A percentile compares a stretch with the other conserved stretches of the same genome.
phyloP scores from a whole-genome alignment of 169 alveolate species.

The Cryptosporidium ubiquitum region DNA sequence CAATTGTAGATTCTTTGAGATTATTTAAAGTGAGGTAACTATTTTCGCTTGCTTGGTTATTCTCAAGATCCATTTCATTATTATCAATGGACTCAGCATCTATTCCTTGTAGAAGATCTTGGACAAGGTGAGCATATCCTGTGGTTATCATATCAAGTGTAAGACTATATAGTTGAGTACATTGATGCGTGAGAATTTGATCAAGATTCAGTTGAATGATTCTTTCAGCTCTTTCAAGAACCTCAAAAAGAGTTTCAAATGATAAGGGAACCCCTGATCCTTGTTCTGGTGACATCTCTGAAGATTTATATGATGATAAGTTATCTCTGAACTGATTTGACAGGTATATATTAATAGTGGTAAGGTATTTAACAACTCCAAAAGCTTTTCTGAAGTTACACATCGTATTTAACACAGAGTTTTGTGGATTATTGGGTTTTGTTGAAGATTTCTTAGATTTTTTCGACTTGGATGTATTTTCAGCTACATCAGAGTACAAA shows the following conservation, averaged over 20 bases:
- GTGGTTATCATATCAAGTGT: conserved; percentile 56
- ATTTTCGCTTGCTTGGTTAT: background rate
- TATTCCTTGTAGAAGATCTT: conserved; percentile 35
- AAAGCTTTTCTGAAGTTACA: conserved; percentile 30
- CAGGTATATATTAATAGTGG: conserved; percentile 19
- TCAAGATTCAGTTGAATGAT: background rate
- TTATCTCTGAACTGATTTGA: background rate
- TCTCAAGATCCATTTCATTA: background rate
- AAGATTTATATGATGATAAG: conserved; percentile 8
- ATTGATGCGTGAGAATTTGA: conserved; percentile 27
- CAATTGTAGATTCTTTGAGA: conserved; percentile 15
- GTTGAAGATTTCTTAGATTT: background rate
- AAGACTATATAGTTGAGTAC: conserved; percentile 16
- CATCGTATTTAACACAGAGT: conserved; percentile 15
- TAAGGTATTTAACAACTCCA: conserved; percentile 41
- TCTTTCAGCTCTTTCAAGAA: conserved; percentile 68
- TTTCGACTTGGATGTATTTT: conserved; percentile 2
- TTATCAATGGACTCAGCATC: conserved; percentile 2
- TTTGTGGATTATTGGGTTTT: background rate
- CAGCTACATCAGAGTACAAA: conserved; percentile 7
- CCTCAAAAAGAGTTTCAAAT: conserved; percentile 57
- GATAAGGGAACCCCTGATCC: conserved; percentile 38
- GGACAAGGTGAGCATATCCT: conserved; percentile 70
- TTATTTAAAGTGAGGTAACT: background rate
- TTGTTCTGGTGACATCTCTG: conserved; percentile 68